Base-by-base conservation (phyloP, 805 yeast species). In the Suhomyces emberorum region DNA sequence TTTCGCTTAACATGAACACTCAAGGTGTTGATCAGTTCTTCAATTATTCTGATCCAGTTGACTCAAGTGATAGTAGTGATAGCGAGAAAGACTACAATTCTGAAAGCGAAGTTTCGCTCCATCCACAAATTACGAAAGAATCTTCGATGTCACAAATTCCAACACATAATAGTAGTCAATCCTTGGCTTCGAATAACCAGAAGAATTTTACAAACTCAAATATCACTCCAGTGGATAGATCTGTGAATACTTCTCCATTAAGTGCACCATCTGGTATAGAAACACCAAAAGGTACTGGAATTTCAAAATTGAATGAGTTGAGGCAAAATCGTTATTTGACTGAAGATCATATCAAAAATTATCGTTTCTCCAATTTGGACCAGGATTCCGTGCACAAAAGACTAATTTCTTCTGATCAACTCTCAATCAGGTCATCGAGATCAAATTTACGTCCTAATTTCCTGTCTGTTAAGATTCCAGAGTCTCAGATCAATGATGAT, bases 1-100 rank as follows among this genome's bases (percentile, higher is more conserved):
- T 88, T 3, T 79, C 93, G 1, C 73, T 86, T 41, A 80, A 82
- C 34, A 84, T 89, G 81, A 81, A 81, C 39, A 76, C 91, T 3
- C 66, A 59, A 37, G 34, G 28, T 18, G 52, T 54, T 4, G 61
- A 63, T 26, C 44, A 49, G 28, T 57, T 58, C 30, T 57, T 56
- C 41, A 45, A 48, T 12, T 52, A 58, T 35, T 47, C 42, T 3
- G 50, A 55, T 24, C 45, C 57, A 1, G 40, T 55, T 9, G 53
- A 45, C 10, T 44, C 48, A n/a, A 49, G 50, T 22, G 60, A 52
- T 15, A 53, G 53, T n/a, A 48, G 53, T 21, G 56, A 46, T 15
- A 48, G 48, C 7, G 59, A 55, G 7, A 48, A 46, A 9, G 61
- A 50, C 12, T 23, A 32, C 17, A 32, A 20, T 11, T 25, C 28